Percentiles rank a stretch among this genome's conserved stretches.
These are phyloP conservation scores for Sporothrix sp. DNA, from an alignment of 2,329 filamentous ascomycete species.

Conservation along the genomic window DNA sequence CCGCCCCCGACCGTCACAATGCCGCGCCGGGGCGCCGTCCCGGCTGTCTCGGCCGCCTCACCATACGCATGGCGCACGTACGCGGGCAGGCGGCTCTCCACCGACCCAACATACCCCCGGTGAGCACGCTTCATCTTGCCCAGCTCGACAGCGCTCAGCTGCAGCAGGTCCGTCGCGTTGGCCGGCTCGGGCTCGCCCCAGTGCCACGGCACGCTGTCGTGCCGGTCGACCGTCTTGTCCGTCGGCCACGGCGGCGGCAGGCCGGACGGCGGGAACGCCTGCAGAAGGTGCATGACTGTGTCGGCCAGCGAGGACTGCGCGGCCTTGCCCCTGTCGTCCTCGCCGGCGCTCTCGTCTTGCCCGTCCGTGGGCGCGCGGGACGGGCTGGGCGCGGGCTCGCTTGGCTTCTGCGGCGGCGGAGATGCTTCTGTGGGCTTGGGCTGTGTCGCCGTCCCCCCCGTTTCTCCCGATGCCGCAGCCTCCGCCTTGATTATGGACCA, in stretches of 20 bases:
- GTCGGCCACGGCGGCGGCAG: background rate
- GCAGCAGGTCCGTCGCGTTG: slow-evolving; percentile 6
- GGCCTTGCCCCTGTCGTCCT: background rate
- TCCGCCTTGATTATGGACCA: background rate
- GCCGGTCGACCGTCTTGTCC: too few species aligned
- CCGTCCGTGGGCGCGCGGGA: background rate
- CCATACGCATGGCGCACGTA: background rate
- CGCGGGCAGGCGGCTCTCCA: slow-evolving; percentile 4
- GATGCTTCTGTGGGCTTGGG: too few species aligned
- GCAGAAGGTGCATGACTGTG: slow-evolving; percentile 8
- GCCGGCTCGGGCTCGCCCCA: slow-evolving; percentile 6
- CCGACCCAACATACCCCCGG: background rate
- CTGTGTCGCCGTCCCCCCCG: too few species aligned
- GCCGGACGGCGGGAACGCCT: slow-evolving; percentile 1
- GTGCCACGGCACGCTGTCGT: slow-evolving; percentile 7
- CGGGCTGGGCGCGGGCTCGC: background rate
- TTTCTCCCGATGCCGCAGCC: too few species aligned
- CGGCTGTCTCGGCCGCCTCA: background rate
- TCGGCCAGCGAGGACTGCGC: background rate
- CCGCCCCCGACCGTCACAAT: slow-evolving; percentile 41
- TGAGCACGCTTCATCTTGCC: slow-evolving; percentile 11
- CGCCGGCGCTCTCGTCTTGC: too few species aligned
- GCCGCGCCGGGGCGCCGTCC: slow-evolving; percentile 27
- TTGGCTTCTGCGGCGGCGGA: too few species aligned
- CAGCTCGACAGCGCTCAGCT: slow-evolving; percentile 1